Percentiles rank a stretch among this genome's conserved stretches.
Conservation (phyloP, 495 filamentous ascomycete genomes). For the Tuber melanosporum region DNA sequence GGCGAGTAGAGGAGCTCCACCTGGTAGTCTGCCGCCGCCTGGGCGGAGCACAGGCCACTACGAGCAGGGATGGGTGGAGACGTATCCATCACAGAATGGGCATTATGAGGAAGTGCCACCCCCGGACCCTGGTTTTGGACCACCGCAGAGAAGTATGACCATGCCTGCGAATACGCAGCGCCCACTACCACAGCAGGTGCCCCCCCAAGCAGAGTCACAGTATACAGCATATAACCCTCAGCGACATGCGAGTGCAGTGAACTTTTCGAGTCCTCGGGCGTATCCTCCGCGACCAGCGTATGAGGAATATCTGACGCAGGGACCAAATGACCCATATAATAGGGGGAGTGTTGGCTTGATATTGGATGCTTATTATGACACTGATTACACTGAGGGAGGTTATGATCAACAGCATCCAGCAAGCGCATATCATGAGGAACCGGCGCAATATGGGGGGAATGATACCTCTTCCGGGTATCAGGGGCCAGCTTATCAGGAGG, state of each 20-base stretch:
- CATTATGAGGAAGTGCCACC: conserved; percentile 14
- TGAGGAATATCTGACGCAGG: neutral
- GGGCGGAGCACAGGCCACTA: conserved; percentile 19
- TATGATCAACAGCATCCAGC: conserved; percentile 21
- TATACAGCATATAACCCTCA: conserved; percentile 27
- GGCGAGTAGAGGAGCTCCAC: conserved; percentile 15
- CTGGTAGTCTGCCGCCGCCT: conserved; percentile 16
- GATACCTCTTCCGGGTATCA: neutral
- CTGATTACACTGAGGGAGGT: conserved; percentile 23
- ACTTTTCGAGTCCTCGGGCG: conserved; percentile 20
- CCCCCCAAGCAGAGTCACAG: conserved; percentile 9
- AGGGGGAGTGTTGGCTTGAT: conserved; percentile 37
- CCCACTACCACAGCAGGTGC: conserved; percentile 45
- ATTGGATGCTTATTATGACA: conserved; percentile 37
- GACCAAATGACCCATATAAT: conserved; percentile 16
- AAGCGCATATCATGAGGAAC: conserved; percentile 15
- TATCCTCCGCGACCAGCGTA: conserved; percentile 11
- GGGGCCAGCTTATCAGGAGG: neutral
- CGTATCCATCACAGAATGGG: conserved; percentile 16
- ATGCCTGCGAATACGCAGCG: conserved; percentile 49
- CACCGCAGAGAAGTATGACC: conserved; percentile 49
- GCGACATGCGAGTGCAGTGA: conserved; percentile 16
- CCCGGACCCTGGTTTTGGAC: conserved; percentile 43
- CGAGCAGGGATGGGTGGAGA: conserved; percentile 14
- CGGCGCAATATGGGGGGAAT: neutral